Conservation (phyloP, 169 alveolate genomes). For the Plasmodium yoelii region DNA sequence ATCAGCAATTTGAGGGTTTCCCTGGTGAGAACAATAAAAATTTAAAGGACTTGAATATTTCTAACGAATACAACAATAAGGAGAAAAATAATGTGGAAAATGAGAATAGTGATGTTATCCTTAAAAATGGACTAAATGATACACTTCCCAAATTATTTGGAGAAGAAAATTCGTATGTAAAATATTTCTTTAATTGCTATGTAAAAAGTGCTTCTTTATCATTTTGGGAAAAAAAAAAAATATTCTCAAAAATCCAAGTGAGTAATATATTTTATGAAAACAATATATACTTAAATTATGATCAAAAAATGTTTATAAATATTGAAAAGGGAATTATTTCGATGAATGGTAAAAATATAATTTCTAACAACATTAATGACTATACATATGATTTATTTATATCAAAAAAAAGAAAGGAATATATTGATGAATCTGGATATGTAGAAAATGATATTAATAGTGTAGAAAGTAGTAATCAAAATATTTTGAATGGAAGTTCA, state of each 20-base stretch:
- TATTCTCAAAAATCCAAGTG: conserved; percentile 66
- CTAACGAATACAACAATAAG: neutral
- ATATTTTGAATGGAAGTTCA: too few species aligned
- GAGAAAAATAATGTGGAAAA: neutral
- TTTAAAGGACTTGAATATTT: neutral
- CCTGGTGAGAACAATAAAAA: neutral
- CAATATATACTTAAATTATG: conserved; percentile 54
- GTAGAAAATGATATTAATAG: neutral
- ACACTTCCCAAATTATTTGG: conserved; percentile 65
- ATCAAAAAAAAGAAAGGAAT: conserved; percentile 15
- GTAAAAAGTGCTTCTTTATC: conserved; percentile 75
- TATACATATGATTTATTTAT: conserved; percentile 58
- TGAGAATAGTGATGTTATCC: conserved; percentile 16
- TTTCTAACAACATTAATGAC: conserved; percentile 70
- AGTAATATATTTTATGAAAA: conserved; percentile 75
- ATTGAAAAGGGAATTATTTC: conserved; percentile 75
- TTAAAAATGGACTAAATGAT: conserved; percentile 24
- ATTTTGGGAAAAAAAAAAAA: conserved; percentile 71
- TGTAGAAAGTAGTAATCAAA: neutral
- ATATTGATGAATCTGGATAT: neutral
- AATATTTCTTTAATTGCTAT: conserved; percentile 79
- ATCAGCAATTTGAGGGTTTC: neutral
- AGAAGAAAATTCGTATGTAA: conserved; percentile 67
- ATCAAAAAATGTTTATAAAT: conserved; percentile 74
- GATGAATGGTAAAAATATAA: conserved; percentile 59